A percentile compares a stretch with the other conserved stretches of the same genome.
Evolutionary conservation across 108 stramenopile genomes (phyloP).

Genomic region (Parmales sp.): DNA sequence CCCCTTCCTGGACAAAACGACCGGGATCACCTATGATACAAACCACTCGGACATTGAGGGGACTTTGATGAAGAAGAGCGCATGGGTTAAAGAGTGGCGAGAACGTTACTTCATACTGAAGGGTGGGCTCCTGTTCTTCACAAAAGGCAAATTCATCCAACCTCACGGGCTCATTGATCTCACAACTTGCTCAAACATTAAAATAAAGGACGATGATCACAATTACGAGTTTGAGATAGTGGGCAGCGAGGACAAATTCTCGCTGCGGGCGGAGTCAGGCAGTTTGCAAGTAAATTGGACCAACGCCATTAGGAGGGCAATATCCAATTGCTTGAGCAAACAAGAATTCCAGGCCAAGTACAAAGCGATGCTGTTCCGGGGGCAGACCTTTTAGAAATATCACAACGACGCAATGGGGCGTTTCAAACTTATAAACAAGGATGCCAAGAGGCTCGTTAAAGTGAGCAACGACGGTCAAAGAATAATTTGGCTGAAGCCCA

Average conservation of each 20-base stretch:
- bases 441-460: neutral
- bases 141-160: neutral
- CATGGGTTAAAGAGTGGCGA: slow-evolving; percentile 4
- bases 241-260: neutral
- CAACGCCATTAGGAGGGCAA: slow-evolving; percentile 3
- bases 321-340: neutral
- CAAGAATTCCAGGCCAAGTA: neutral
- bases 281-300: neutral
- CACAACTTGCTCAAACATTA: neutral
- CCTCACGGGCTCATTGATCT: slow-evolving; percentile 1
- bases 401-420: neutral
- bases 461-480: neutral
- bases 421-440: neutral
- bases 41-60: neutral
- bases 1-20: neutral
- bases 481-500: slow-evolving; percentile 1
- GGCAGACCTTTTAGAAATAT: neutral
- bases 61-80: neutral
- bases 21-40: neutral
- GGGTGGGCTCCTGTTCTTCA: neutral
- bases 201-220: neutral
- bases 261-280: neutral
- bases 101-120: neutral
- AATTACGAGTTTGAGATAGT: neutral
- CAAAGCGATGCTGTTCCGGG: neutral